Evolutionary conservation across 305 asterid species (phyloP), one percentile per base, ranked within the genome.

Genomic region (Vinca major): DNA sequence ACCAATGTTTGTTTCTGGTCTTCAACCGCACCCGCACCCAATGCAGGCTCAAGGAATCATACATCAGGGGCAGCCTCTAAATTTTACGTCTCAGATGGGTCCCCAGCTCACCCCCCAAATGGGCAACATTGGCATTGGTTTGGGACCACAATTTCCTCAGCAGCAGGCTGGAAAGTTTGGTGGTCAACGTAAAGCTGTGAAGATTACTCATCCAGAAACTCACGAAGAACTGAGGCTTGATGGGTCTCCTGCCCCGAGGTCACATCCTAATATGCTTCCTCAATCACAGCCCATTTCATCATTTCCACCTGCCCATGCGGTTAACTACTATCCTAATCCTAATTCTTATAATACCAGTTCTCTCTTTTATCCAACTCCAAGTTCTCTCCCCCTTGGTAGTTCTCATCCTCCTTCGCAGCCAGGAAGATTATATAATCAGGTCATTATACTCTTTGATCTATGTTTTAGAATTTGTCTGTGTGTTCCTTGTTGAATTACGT

Each of bases 191-290:
- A 91, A 85, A 82, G 66, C 87, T 63, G 91, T 88, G 71, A 91
- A 91, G 83, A 88, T 91, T 69, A 90, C 96, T 68, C 90, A 90
- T 73, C 97, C 97, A 39, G 92, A 86, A 0, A 90, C 97, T 77
- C 90, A 83, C 66, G 97, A 91, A 73, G 96, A 88, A 77, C 74
- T 91, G 82, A 88, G 86, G 80, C 89, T 90, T 64, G 95, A 88
- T 51, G 84, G 78, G 39, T 80, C 94, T 58, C 78, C 84, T 33
- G 87, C 79, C 74, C 78, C 76, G 65, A 85, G 86, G 86, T 74
- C 88, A 77, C 86, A 82, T 76, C 85, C 90, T 73, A 76, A 74
- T 77, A 80, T 81, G 86, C 85, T 79, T 69, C 81, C 90, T 79
- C 90, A 81, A 67, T 76, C 86, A 17, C 92, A 84, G 75, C 81